Base-by-base conservation (phyloP, 495 filamentous ascomycete genomes). In the Saxophila tyrrhenica region DNA sequence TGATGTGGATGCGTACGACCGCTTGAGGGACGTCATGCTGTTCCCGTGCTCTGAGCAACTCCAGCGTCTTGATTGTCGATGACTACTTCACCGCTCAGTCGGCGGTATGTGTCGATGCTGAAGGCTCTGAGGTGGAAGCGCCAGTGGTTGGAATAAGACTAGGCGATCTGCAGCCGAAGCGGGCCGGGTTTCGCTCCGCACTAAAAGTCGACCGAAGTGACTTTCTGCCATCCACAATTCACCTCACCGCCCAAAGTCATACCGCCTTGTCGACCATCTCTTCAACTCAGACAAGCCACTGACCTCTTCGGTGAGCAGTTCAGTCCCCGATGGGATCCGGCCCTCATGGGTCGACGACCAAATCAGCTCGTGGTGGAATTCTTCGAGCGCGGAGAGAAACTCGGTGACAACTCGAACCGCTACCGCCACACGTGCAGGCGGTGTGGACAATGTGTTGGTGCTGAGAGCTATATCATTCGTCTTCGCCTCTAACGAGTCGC, bases 361-460 rank as follows among this genome's bases (percentile, higher is more conserved):
- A 89, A 91, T 70, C 79, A 79, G 52, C 73, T 94, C 52, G 87
- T 94, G 63, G 72, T 85, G 60, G 81, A 87, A 72, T 87, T 84
- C 72, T 94, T 92, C 69, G 82, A 83, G 64, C 79, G 88, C 51
- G 88, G 88, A 9, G 75, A 77, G 15, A 92, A 91, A 69, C 73
- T 91, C 61, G 81, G 84, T 61, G 87, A 92, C 64, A 80, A 83
- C 53, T 87, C 83, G 72, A 94, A 94, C 67, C 79, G 88, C 43
- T 94, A 94, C 62, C 81, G 85, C 60, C 85, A 91, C 65, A 88
- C 84, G 2, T 94, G 87, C 77, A 88, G 87, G 71, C 74, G 79
- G 39, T 94, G 88, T 62, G 85, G 86, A 46, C 85, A 91, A 62
- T 78, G 81, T 52, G 67, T 66, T 50, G 9, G 50, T 19, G n/a